A percentile compares a stretch with the other conserved stretches of the same genome.
These are phyloP conservation scores for Diaporthe australafricana DNA, from an alignment of 2,329 filamentous ascomycete genomes.

Conservation along the genomic window DNA sequence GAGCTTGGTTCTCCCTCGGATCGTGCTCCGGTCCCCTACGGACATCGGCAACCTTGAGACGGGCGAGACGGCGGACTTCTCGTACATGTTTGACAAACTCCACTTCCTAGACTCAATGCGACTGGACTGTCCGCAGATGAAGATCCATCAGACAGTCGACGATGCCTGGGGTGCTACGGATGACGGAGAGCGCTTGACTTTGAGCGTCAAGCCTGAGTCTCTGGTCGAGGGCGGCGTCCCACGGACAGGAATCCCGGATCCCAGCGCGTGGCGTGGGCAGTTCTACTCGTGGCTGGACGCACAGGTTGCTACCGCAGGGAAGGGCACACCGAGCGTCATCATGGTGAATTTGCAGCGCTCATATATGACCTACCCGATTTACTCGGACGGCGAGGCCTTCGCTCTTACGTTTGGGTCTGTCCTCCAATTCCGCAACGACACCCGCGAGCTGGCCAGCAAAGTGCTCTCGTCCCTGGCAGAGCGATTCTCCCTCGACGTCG, in stretches of 20 bases:
- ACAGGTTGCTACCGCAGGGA: neutral
- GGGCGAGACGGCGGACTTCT: conserved; percentile 17
- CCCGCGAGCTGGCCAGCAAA: conserved; percentile 39
- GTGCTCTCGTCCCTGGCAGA: neutral
- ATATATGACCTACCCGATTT: conserved; percentile 24
- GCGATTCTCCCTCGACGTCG: conserved; percentile 11
- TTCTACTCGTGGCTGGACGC: conserved; percentile 6
- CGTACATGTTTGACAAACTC: conserved; percentile 19
- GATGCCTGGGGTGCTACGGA: neutral
- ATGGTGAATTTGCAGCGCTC: conserved; percentile 16
- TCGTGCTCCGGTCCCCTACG: neutral
- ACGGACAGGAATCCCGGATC: conserved; percentile 2
- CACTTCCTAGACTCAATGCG: conserved; percentile 10
- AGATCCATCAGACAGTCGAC: neutral
- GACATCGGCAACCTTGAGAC: conserved; percentile 16
- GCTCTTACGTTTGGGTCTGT: conserved; percentile 48
- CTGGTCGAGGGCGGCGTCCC: conserved; percentile 4
- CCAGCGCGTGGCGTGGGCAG: conserved; percentile 1
- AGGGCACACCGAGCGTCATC: neutral
- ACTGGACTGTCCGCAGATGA: conserved; percentile 22
- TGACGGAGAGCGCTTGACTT: neutral
- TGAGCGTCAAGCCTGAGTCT: conserved; percentile 1
- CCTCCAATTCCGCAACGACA: conserved; percentile 47
- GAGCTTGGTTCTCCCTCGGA: conserved; percentile 5
- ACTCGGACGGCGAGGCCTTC: conserved; percentile 25